phyloP scores from a whole-genome alignment of 2,329 filamentous ascomycete species.

The Lasiodiplodia theobromae region DNA sequence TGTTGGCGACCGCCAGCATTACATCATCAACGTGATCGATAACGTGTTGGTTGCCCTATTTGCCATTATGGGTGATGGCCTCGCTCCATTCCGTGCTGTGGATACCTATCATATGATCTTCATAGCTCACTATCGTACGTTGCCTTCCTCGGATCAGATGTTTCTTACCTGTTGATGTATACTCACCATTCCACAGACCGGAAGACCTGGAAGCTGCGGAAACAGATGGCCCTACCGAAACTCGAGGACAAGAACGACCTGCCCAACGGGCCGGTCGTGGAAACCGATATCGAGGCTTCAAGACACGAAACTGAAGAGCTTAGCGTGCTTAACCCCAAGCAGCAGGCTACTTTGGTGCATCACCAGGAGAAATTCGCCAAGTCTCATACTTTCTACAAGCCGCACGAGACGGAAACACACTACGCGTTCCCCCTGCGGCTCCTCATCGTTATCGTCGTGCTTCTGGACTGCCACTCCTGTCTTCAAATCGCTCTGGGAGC shows the following conservation, averaged over 20 bases:
- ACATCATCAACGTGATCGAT: slow-evolving; percentile 57
- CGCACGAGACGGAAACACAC: slow-evolving; percentile 80
- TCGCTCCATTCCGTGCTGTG: slow-evolving; percentile 72
- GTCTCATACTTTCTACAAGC: slow-evolving; percentile 84
- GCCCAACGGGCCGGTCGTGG: slow-evolving; percentile 47
- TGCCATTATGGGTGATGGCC: slow-evolving; percentile 63
- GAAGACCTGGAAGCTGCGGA: slow-evolving; percentile 67
- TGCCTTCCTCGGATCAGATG: not conserved
- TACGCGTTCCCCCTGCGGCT: slow-evolving; percentile 74
- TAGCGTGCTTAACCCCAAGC: slow-evolving; percentile 62
- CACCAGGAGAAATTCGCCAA: slow-evolving; percentile 79
- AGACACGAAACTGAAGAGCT: slow-evolving; percentile 29
- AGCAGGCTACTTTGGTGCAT: slow-evolving; percentile 72
- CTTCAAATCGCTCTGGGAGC: slow-evolving; percentile 78
- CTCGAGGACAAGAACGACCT: slow-evolving; percentile 72
- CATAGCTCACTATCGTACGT: slow-evolving; percentile 67
- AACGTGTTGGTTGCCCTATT: slow-evolving; percentile 65
- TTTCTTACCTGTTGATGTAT: not conserved
- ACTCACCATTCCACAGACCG: slow-evolving; percentile 47
- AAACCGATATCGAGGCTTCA: slow-evolving; percentile 23
- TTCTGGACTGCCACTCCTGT: slow-evolving; percentile 77
- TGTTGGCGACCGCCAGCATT: slow-evolving; percentile 71
- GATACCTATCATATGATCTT: slow-evolving; percentile 86
- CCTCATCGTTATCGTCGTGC: slow-evolving; percentile 73
- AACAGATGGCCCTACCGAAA: slow-evolving; percentile 63